phyloP scores from a whole-genome alignment of 371 early-diverging fungal species.

The Chytridiales sp. region DNA sequence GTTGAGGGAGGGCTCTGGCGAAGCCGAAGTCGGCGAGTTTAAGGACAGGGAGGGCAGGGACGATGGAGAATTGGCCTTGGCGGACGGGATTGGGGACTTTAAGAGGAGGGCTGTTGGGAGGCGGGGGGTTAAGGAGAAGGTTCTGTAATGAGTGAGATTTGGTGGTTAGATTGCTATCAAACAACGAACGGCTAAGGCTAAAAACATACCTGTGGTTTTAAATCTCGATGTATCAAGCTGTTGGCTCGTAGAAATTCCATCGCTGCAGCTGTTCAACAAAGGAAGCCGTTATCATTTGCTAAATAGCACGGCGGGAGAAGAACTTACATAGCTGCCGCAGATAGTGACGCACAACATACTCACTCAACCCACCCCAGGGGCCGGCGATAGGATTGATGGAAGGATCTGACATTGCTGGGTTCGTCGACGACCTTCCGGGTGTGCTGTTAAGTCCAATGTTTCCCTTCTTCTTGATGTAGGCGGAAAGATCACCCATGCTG shows the following conservation, averaged over 20 bases:
- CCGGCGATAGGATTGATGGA: constrained; percentile 34
- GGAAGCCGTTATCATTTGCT: neutral
- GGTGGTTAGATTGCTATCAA: neutral
- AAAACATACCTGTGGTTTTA: constrained; percentile 83
- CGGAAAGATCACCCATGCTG: constrained; percentile 85
- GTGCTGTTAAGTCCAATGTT: constrained; percentile 28
- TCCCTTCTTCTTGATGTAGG: constrained; percentile 75
- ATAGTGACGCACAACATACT: constrained; percentile 77
- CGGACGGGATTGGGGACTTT: constrained; percentile 21
- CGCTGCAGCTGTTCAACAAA: constrained; percentile 59
- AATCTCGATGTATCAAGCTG: constrained; percentile 92
- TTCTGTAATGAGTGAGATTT: constrained; percentile 57
- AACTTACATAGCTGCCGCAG: constrained; percentile 77
- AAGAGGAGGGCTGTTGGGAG: constrained; percentile 18
- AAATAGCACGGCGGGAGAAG: neutral
- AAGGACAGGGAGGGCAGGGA: constrained; percentile 61
- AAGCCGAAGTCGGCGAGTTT: constrained; percentile 98
- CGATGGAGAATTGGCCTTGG: constrained; percentile 17
- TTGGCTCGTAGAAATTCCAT: constrained; percentile 80
- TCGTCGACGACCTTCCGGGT: neutral
- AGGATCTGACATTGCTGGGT: constrained; percentile 2
- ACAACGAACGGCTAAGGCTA: constrained; percentile 21
- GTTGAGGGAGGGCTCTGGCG: constrained; percentile 79
- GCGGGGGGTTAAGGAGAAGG: constrained; percentile 65
- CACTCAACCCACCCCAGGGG: constrained; percentile 70